phyloP scores from a whole-genome alignment of 495 filamentous ascomycete genomes.

The Penicillium cosmopolitanum region DNA sequence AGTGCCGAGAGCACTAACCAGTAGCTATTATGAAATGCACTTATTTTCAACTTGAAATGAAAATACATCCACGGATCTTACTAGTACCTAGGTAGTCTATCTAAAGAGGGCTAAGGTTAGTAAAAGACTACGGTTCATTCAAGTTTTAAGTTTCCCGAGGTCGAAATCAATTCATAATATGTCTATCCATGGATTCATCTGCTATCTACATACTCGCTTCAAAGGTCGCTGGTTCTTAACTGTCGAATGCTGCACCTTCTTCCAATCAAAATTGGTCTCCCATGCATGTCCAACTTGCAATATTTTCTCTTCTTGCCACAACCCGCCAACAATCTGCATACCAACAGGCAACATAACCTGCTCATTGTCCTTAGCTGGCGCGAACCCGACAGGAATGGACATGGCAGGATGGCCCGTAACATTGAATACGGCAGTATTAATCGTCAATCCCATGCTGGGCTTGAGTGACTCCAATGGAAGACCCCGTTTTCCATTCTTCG shows the following conservation, averaged over 20 bases:
- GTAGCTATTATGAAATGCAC: too few species aligned
- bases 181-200: too few species aligned
- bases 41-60: too few species aligned
- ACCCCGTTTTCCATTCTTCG: conserved; percentile 39
- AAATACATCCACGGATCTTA: too few species aligned
- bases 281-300: conserved; percentile 54
- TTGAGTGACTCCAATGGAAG: conserved; percentile 44
- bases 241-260: conserved; percentile 14
- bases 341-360: conserved; percentile 56
- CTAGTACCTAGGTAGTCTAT: too few species aligned
- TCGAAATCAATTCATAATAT: too few species aligned
- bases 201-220: neutral
- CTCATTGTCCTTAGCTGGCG: conserved; percentile 44
- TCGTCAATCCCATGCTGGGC: conserved; percentile 49
- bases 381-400: conserved; percentile 57
- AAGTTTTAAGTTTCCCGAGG: too few species aligned
- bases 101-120: too few species aligned
- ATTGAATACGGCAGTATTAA: conserved; percentile 62
- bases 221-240: neutral
- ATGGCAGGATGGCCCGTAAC: conserved; percentile 61
- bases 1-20: too few species aligned
- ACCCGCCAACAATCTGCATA: conserved; percentile 60
- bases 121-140: too few species aligned
- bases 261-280: conserved; percentile 56
- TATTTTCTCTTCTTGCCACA: conserved; percentile 45